Percentiles rank a stretch among this genome's conserved stretches.
Evolutionary conservation across 345 rosid genomes (phyloP).

Genomic region (rapeseed (Brassica napus)): DNA sequence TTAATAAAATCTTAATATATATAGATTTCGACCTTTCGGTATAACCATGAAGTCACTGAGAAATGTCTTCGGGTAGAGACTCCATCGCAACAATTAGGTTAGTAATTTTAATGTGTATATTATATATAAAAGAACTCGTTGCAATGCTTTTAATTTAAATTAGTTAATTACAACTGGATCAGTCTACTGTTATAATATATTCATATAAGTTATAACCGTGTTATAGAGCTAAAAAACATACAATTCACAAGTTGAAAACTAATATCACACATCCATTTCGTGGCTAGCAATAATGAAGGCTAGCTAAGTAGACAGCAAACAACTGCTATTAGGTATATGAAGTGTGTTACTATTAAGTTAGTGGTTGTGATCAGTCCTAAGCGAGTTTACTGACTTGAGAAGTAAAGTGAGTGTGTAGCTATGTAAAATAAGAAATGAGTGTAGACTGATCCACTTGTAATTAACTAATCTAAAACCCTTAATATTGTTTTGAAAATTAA

Average conservation of each 20-base stretch:
- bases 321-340: not conserved
- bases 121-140: not conserved
- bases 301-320: not conserved
- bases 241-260: not conserved
- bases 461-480: constrained; percentile 16
- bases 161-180: not conserved
- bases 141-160: not conserved
- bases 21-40: constrained; percentile 21
- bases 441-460: not conserved
- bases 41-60: not conserved
- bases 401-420: not conserved
- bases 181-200: not conserved
- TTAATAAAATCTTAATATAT: not conserved
- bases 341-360: not conserved
- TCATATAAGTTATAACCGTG: not conserved
- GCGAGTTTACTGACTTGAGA: constrained; percentile 1
- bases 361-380: not conserved
- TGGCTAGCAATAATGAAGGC: not conserved
- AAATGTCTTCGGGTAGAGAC: not conserved
- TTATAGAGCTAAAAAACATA: not conserved
- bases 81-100: not conserved
- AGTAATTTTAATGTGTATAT: too few species aligned
- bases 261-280: not conserved
- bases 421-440: constrained; percentile 9
- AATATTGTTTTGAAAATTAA: constrained; percentile 15